Evolutionary conservation across 345 rosid genomes (phyloP).

Genomic region (Durio zibethinus): DNA sequence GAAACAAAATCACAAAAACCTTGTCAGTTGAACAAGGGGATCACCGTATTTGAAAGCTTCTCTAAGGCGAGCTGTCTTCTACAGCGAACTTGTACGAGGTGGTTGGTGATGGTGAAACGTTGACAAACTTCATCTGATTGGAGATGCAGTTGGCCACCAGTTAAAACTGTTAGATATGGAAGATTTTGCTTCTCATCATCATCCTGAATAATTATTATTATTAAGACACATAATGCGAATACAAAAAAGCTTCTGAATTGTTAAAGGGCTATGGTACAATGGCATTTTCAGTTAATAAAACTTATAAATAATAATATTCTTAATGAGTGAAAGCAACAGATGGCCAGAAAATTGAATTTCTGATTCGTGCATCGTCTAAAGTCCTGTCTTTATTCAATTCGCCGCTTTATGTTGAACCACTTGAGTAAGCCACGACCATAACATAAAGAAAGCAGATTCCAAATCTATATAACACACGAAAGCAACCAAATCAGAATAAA

Average conservation of each 20-base stretch:
- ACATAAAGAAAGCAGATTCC: not conserved
- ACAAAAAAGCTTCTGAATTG: not conserved
- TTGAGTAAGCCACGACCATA: not conserved
- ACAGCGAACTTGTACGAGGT: conserved; percentile 13
- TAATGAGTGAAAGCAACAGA: conserved; percentile 7
- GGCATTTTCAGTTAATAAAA: conserved; percentile 17
- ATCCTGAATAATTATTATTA: not conserved
- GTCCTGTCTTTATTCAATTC: conserved; percentile 19
- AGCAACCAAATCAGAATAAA: conserved; percentile 1
- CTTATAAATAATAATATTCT: not conserved
- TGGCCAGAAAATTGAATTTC: conserved; percentile 15
- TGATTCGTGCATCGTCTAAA: conserved; percentile 3
- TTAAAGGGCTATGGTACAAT: not conserved
- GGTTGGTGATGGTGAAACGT: conserved; percentile 28
- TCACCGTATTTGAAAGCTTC: not conserved
- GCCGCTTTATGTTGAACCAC: conserved; percentile 10
- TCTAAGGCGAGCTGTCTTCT: conserved; percentile 17
- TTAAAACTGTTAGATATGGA: conserved; percentile 18
- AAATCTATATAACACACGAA: not conserved
- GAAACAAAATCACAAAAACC: conserved; percentile 1
- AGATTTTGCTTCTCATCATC: conserved; percentile 26
- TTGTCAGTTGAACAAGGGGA: not conserved
- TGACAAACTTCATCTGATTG: conserved; percentile 23
- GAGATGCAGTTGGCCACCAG: conserved; percentile 20
- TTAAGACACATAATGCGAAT: not conserved